Percentiles rank a stretch among this genome's conserved stretches.
These are phyloP conservation scores for Talaromyces sp. DNA, from an alignment of 2,329 filamentous ascomycete genomes.

Conservation along the genomic window DNA sequence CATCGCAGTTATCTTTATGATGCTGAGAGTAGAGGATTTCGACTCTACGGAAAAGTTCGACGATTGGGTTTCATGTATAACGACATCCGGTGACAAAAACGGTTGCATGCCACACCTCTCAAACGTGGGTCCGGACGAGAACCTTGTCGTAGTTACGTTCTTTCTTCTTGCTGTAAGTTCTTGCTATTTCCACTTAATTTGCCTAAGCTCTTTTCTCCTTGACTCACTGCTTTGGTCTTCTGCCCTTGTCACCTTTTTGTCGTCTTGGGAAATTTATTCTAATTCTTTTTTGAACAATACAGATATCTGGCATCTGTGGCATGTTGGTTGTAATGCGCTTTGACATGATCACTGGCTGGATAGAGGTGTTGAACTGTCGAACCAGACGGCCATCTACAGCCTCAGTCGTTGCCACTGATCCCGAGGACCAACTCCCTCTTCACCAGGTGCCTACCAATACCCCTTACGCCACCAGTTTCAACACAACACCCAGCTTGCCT, in stretches of 20 bases:
- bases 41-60: background rate
- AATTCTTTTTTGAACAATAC: background rate
- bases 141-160: background rate
- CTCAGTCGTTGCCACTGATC: background rate
- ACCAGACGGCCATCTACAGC: background rate
- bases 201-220: background rate
- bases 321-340: background rate
- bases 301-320: background rate
- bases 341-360: background rate
- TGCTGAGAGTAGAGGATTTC: background rate
- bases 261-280: background rate
- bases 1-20: background rate
- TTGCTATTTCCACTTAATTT: background rate
- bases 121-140: background rate
- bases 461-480: background rate
- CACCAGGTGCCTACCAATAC: background rate
- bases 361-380: background rate
- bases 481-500: background rate
- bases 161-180: background rate
- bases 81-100: background rate
- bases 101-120: background rate
- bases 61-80: background rate
- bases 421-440: background rate
- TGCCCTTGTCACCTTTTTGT: background rate
- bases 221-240: background rate